Base-by-base conservation (phyloP, 2,329 filamentous ascomycete genomes). In the Penicillium freii region DNA sequence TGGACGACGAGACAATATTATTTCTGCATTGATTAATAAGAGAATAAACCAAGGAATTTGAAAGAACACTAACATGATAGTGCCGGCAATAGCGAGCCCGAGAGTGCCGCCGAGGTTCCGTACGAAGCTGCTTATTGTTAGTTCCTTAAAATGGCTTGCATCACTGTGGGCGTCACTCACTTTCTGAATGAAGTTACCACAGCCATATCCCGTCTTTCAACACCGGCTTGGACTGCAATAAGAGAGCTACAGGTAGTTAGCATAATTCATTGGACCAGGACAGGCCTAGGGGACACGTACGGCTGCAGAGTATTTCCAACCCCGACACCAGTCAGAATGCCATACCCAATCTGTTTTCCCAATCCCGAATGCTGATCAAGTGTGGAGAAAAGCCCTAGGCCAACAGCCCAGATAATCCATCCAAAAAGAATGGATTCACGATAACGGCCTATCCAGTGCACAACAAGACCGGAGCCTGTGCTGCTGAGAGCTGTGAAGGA, bases 311-410 rank as follows among this genome's bases (percentile, higher is more conserved):
- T 83, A 48, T 82, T 81, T 2, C 81, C 80, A 17, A 82, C 78
- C 1, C 81, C 81, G 0, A 81, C 71, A 38, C 80, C 79, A 21
- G 82, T 83, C 21, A 85, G 67, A 9, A 84, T 66, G 0, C 76
- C 78, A 60, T 83, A 84, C 2, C 82, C 82, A 43, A 84, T 78
- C 58, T 84, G 81, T 57, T 83, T 83, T 2, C 74, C 81, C 0
- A 84, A 58, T 0, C 78, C 76, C 0, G 81, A 79, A 0, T 67
- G 69, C 54, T 79, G 71, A 57, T 82, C 75, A 0, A 83, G 70
- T 0, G 81, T 83, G 0, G 80, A 82, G 72, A 82, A 80, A 0
- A 83, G 71, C 1, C 81, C 81, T 4, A 83, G 75, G 0, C 81
- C 81, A 21, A 81, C 66, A 3, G 80, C 78, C 81, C 81, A 83